Evolutionary conservation across 345 rosid species (phyloP).

Genomic region (Populus euphratica): DNA sequence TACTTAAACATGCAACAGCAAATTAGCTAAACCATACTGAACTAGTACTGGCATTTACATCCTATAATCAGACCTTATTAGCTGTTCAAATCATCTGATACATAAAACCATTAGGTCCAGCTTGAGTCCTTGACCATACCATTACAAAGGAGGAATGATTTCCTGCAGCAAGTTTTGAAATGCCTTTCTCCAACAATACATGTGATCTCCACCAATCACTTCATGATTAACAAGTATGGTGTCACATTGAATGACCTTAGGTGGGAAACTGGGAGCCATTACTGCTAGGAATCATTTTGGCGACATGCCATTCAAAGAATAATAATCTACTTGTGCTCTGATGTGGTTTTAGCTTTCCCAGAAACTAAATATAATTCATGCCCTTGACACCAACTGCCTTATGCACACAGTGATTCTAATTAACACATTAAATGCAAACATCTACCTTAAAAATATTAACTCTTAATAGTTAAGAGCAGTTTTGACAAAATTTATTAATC

Average conservation of each 20-base stretch:
- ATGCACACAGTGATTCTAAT: neutral
- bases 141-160: neutral
- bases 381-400: neutral
- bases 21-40: neutral
- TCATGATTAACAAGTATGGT: neutral
- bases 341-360: neutral
- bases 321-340: neutral
- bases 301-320: neutral
- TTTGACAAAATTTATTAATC: neutral
- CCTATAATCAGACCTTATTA: neutral
- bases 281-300: neutral
- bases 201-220: neutral
- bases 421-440: neutral
- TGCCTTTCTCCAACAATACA: neutral
- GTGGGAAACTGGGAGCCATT: neutral
- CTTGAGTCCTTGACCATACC: neutral
- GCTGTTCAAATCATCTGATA: neutral
- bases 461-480: neutral
- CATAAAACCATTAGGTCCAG: neutral
- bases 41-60: neutral
- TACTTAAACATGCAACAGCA: no score
- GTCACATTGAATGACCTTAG: neutral
- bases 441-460: neutral
- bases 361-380: neutral
- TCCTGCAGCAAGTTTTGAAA: neutral